Conservation (phyloP, 2,329 filamentous ascomycete species). For the Colletotrichum costaricense region DNA sequence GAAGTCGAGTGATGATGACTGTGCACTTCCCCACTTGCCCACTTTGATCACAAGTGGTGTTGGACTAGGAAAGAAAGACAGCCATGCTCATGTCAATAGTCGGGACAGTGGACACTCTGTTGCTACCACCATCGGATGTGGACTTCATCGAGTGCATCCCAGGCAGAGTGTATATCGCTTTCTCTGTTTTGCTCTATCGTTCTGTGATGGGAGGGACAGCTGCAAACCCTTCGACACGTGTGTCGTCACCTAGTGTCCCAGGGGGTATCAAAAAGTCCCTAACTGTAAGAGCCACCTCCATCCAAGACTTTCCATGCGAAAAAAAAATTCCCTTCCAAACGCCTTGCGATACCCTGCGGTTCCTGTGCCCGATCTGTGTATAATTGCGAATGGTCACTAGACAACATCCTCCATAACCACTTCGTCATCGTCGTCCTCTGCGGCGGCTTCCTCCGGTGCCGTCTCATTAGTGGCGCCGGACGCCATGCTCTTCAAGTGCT, state of each 20-base stretch:
- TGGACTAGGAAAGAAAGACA: not conserved
- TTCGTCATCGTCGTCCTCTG: constrained; percentile 73
- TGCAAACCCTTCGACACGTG: not conserved
- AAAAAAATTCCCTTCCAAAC: constrained; percentile 15
- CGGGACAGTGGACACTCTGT: not conserved
- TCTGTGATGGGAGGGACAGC: not conserved
- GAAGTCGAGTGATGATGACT: not conserved
- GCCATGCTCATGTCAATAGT: not conserved
- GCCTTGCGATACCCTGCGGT: constrained; percentile 25
- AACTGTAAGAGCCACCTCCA: not conserved
- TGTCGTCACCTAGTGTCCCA: constrained; percentile 8
- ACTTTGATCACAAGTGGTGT: not conserved
- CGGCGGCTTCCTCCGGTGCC: constrained; percentile 64
- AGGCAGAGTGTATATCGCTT: not conserved
- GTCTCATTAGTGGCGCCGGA: constrained; percentile 41
- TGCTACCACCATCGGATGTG: too few species aligned
- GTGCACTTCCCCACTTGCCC: constrained; percentile 25
- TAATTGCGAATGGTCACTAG: constrained; percentile 6
- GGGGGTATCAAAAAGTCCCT: constrained; percentile 26
- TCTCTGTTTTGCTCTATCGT: not conserved
- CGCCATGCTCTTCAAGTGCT: constrained; percentile 54
- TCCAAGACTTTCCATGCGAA: not conserved
- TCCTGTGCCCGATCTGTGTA: not conserved
- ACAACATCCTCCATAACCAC: constrained; percentile 86
- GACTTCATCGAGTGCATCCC: not conserved